Base-by-base conservation (phyloP, 805 yeast species). In the Tetrapisispora iriomotensis region DNA sequence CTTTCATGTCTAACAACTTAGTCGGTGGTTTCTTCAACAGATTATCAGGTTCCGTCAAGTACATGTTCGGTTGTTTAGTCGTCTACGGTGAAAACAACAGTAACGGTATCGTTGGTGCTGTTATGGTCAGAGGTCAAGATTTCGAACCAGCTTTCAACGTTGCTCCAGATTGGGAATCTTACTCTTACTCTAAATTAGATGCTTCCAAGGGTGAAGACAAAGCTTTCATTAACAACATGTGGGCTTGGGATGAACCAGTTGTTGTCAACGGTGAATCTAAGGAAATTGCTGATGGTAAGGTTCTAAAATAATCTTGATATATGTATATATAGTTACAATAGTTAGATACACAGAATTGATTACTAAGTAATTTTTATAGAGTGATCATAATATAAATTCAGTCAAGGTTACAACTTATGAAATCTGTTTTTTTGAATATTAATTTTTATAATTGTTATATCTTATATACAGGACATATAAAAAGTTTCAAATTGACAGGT, bases 131-230 rank as follows among this genome's bases (percentile, higher is more conserved):
- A 73, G 98, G 98, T 58, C 85, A 90, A 69, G 95, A 90, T 47
- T 69, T 56, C 62, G 75, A 54, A 42, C 95, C 96, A 66, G 98
- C 96, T 48, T 86, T 90, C 61, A 83, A 90, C 50, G 97, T 92
- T 66, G 98, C 97, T 61, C 96, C 97, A 69, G 98, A 90, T 71
- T 87, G 95, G 94, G 97, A 90, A 72, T 85, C 96, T 38, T 90
- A 85, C 72, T 63, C 64, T 44, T 86, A 75, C 83, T 68, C 77
- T 62, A 79, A 83, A 74, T 74, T 90, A 62, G 96, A 90, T 62
- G 74, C 82, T 45, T 56, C 86, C 56, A 76, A 77, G 52, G 77
- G 76, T 51, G 92, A 75, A 64, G 84, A 75, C 74, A 81, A 74
- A 70, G 83, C 72, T 49, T 84, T 86, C 61, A 65, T 92, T 56